Conservation (phyloP, 2,329 filamentous ascomycete genomes). For the Chalara sp. region DNA sequence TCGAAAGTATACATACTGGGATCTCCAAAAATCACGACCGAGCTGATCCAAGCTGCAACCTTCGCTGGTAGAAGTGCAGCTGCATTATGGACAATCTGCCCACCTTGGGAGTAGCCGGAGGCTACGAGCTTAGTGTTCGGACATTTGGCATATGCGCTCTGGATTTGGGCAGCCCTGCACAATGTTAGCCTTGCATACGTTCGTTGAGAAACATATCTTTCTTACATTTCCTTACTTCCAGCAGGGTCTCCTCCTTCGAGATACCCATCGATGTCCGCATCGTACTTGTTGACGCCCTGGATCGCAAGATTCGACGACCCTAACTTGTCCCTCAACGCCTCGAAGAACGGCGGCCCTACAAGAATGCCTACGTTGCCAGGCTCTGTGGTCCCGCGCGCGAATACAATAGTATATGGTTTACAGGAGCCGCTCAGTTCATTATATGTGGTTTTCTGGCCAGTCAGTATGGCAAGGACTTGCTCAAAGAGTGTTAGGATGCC, state of each 20-base stretch:
- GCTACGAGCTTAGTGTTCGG: conserved; percentile 32
- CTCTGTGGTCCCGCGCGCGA: conserved; percentile 41
- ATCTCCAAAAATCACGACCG: conserved; percentile 37
- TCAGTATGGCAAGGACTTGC: conserved; percentile 11
- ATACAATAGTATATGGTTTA: conserved; percentile 36
- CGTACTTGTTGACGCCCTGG: conserved; percentile 27
- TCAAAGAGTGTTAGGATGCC: conserved; percentile 19
- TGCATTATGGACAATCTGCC: conserved; percentile 36
- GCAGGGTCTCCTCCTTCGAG: conserved; percentile 18
- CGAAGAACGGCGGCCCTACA: conserved; percentile 27
- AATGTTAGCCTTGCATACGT: conserved; percentile 1
- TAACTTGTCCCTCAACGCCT: conserved; percentile 15
- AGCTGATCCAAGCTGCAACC: conserved; percentile 28
- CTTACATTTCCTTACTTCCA: conserved; percentile 21
- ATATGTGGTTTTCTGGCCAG: conserved; percentile 19
- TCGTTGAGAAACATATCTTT: not conserved
- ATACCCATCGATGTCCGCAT: conserved; percentile 24
- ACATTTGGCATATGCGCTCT: conserved; percentile 27
- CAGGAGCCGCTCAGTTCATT: conserved; percentile 19
- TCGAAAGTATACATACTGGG: conserved; percentile 26
- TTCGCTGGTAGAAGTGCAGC: conserved; percentile 25
- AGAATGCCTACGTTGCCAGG: conserved; percentile 37
- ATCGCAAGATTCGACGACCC: conserved; percentile 16
- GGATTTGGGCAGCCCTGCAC: conserved; percentile 25
- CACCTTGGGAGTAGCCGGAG: conserved; percentile 37